Conservation (phyloP, 164 flowering plant genomes). For the Magnolia officinalis region DNA sequence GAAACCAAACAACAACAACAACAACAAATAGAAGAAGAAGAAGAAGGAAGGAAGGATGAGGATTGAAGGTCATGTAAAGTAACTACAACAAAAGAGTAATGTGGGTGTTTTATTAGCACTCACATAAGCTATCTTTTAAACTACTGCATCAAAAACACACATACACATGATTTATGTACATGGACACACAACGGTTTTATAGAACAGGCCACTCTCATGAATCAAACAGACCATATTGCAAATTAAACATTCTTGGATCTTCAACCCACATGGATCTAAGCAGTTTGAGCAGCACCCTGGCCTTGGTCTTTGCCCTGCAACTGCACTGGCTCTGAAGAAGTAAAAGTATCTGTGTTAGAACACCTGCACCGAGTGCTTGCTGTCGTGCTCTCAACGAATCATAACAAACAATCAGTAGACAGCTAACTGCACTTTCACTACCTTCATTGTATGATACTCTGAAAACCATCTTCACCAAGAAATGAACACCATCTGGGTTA, state of each 20-base stretch:
- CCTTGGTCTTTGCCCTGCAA: constrained; percentile 48
- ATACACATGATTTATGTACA: neutral
- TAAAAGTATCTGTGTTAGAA: constrained; percentile 56
- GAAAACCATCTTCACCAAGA: constrained; percentile 64
- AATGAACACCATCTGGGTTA: constrained; percentile 31
- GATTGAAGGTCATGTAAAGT: too few relatives aligned
- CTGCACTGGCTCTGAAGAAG: constrained; percentile 69
- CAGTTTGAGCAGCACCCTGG: constrained; percentile 63
- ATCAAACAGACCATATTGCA: constrained; percentile 17
- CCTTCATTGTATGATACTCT: constrained; percentile 53
- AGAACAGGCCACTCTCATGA: neutral
- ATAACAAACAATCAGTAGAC: constrained; percentile 38
- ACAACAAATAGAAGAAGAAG: too few relatives aligned
- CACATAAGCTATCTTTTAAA: too few relatives aligned
- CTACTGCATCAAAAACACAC: neutral
- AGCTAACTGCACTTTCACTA: constrained; percentile 53
- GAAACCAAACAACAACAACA: too few relatives aligned
- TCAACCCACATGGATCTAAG: constrained; percentile 45
- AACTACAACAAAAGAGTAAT: neutral
- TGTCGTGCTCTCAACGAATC: constrained; percentile 35
- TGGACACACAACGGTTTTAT: neutral
- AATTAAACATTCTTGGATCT: constrained; percentile 18
- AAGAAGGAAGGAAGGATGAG: too few relatives aligned
- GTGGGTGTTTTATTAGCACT: too few relatives aligned
- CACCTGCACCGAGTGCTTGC: constrained; percentile 47